Percentiles rank a stretch among this genome's conserved stretches.
Evolutionary conservation across 2,329 filamentous ascomycete species (phyloP).

Genomic region (Aspergillus sp.): DNA sequence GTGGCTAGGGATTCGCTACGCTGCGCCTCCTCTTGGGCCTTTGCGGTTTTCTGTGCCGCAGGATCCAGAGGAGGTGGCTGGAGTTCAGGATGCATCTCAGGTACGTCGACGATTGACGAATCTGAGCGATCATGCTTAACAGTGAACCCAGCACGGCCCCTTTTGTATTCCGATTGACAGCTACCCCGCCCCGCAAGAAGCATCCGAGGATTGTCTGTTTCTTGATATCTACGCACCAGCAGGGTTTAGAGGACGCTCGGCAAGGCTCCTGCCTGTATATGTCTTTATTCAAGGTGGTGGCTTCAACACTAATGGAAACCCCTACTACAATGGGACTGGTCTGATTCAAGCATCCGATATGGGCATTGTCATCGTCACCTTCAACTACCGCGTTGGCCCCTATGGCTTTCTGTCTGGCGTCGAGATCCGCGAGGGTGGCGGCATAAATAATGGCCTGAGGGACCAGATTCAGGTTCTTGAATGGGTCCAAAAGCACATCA

Average conservation of each 20-base stretch:
- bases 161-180: conserved; percentile 71
- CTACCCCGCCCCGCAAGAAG: conserved; percentile 62
- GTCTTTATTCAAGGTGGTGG: conserved; percentile 66
- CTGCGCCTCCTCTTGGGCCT: conserved; percentile 67
- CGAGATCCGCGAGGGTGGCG: conserved; percentile 55
- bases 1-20: conserved; percentile 78
- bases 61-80: conserved; percentile 58
- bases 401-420: conserved; percentile 72
- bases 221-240: conserved; percentile 48
- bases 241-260: conserved; percentile 37
- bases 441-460: conserved; percentile 70
- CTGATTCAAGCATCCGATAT: conserved; percentile 63
- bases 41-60: conserved; percentile 70
- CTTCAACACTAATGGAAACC: conserved; percentile 63
- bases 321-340: conserved; percentile 64
- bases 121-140: conserved; percentile 16
- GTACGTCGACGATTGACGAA: conserved; percentile 41
- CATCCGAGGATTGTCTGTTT: conserved; percentile 49
- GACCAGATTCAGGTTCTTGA: conserved; percentile 72
- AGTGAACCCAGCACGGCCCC: conserved; percentile 39
- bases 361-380: conserved; percentile 69
- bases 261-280: conserved; percentile 64
- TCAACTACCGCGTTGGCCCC: conserved; percentile 77
- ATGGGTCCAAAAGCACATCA: conserved; percentile 71
- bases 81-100: conserved; percentile 58